Evolutionary conservation across 2,329 filamentous ascomycete genomes (phyloP), one percentile per base, ranked within the genome.

Genomic region (Periconia sp.): DNA sequence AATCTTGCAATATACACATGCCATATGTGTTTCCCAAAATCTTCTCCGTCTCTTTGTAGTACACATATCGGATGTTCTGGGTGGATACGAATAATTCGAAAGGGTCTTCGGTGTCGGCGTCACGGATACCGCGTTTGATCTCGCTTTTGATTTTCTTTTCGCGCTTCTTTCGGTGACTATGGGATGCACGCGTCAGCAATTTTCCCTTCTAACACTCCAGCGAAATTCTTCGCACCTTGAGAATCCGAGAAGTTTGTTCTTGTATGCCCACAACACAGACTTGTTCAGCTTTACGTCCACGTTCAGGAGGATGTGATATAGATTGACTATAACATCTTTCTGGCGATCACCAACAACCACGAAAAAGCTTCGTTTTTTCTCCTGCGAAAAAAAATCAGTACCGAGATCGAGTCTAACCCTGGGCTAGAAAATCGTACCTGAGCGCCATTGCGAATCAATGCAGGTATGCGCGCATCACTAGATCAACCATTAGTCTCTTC

Each of bases 11-110:
- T 60, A 99, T 96, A 74, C 92, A 97, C 91, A 97, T 97, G 71
- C 93, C 93, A 71, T 94, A 99, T 42, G 94, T 99, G 74, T 97
- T 96, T 73, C 94, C 94, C 52, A 97, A 77, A 70, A 99, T 97
- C 81, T 97, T 97, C 69, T 99, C 94, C 27, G 94, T 97, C 79
- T 99, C 94, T 78, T 99, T 99, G 81, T 99, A 99, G 82, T 96
- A 99, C 53, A 94, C 91, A 83, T 99, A 99, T 75, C 94, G 90
- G 73, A 99, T 96, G 75, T 97, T 92, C 79, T 97, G 90, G 53
- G 96, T 86, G 54, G 92, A 94, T 65, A 97, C 89, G 77, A 97
- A 99, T 50, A 97, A 85, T 77, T 99, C 94, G 79, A 99, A 99
- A 0, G 94, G 90, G 72, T 99, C 94, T 72, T 96, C 91, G 50